Percentiles rank a stretch among this genome's conserved stretches.
Conservation (phyloP, 352 stramenopile genomes). For the Phytophthora macrochlamydospora region DNA sequence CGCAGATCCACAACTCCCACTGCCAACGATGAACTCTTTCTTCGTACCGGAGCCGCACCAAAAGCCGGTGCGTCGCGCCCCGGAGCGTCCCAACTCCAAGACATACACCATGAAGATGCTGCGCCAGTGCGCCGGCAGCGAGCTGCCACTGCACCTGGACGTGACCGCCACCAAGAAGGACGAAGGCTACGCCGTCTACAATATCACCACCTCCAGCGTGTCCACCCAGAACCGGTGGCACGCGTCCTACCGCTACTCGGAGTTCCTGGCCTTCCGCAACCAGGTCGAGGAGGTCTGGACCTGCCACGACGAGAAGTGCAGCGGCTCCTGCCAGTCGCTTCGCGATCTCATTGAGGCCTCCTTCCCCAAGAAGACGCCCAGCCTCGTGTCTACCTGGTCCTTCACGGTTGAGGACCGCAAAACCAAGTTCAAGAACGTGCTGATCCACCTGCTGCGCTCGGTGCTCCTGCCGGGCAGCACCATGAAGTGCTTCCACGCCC, state of each 20-base stretch:
- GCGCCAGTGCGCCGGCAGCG: conserved; percentile 39
- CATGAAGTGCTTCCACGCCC: conserved; percentile 69
- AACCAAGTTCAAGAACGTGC: conserved; percentile 66
- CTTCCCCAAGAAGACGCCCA: conserved; percentile 64
- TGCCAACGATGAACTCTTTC: conserved; percentile 31
- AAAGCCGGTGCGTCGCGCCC: conserved; percentile 11
- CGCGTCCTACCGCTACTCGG: conserved; percentile 69
- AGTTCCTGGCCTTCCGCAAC: conserved; percentile 68
- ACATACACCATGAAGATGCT: conserved; percentile 55
- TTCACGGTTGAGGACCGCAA: conserved; percentile 56
- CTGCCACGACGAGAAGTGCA: conserved; percentile 62
- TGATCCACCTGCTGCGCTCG: conserved; percentile 70
- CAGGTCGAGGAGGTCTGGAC: conserved; percentile 63
- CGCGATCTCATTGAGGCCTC: conserved; percentile 62
- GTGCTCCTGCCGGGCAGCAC: conserved; percentile 62
- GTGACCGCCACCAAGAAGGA: conserved; percentile 48
- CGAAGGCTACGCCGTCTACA: conserved; percentile 63
- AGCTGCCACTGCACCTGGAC: conserved; percentile 58
- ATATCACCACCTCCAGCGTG: conserved; percentile 54
- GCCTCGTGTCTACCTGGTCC: conserved; percentile 49
- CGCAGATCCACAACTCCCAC: conserved; percentile 9
- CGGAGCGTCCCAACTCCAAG: conserved; percentile 40
- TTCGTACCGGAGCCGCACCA: conserved; percentile 26
- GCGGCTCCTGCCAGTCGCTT: conserved; percentile 70
- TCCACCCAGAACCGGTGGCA: conserved; percentile 56